Evolutionary conservation across 768 basidiomycete genomes (phyloP).

Genomic region (Astraeus odoratus): DNA sequence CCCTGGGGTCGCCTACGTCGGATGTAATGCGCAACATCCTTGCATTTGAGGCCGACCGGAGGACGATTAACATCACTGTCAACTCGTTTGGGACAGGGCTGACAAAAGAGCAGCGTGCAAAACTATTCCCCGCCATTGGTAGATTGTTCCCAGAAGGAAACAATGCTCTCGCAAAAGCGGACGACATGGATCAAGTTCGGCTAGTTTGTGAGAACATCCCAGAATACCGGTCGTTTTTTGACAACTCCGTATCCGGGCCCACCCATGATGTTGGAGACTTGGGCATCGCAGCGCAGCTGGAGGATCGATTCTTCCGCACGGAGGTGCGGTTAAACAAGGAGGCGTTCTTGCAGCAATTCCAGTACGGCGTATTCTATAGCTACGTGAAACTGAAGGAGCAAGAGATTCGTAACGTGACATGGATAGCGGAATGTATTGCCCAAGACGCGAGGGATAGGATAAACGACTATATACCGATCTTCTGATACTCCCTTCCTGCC

Average conservation of each 20-base stretch:
- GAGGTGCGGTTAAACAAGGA: constrained; percentile 94
- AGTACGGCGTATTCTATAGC: constrained; percentile 86
- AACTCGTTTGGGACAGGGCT: constrained; percentile 97
- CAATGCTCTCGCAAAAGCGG: constrained; percentile 86
- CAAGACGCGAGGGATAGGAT: constrained; percentile 95
- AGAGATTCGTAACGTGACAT: constrained; percentile 82
- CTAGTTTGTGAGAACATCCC: constrained; percentile 78
- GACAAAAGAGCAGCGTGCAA: constrained; percentile 89
- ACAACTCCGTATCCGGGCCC: constrained; percentile 37
- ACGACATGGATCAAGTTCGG: constrained; percentile 92
- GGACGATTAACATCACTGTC: constrained; percentile 97
- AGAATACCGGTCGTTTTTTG: constrained; percentile 91
- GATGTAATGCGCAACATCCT: constrained; percentile 92
- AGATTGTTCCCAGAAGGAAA: constrained; percentile 94
- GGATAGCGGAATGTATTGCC: constrained; percentile 98
- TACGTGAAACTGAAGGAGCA: constrained; percentile 91
- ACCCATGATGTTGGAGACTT: constrained; percentile 35
- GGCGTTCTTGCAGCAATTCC: constrained; percentile 95
- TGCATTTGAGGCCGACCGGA: constrained; percentile 93
- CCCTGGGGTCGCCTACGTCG: constrained; percentile 77
- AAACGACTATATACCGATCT: constrained; percentile 90
- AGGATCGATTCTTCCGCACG: constrained; percentile 90
- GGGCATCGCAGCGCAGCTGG: constrained; percentile 60
- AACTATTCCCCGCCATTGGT: constrained; percentile 91
- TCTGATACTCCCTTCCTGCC: constrained; percentile 36